Evolutionary conservation across 192 early-diverging fungal genomes (phyloP).

Genomic region (Irineochytrium annulatum): DNA sequence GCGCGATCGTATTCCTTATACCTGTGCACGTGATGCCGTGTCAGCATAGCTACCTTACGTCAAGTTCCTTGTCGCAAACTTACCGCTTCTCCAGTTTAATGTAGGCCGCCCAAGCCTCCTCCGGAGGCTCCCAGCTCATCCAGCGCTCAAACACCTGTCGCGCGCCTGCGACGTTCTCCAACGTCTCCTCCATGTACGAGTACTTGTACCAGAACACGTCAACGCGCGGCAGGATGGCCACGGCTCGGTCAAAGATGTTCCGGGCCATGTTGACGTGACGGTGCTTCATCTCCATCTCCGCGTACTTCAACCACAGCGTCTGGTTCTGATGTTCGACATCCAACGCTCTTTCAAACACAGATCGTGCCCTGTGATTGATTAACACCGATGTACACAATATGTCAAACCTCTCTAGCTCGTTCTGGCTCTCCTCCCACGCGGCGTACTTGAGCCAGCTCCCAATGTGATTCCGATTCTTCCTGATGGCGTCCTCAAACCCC

Average conservation of each 20-base stretch:
- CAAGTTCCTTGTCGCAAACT: not conserved
- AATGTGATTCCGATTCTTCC: conserved; percentile 79
- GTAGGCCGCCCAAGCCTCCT: conserved; percentile 90
- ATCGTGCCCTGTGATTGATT: conserved; percentile 26
- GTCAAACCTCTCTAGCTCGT: conserved; percentile 70
- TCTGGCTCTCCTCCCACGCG: conserved; percentile 88
- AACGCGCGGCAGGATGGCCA: conserved; percentile 74
- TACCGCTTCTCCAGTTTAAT: conserved; percentile 88
- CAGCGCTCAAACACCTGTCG: conserved; percentile 96
- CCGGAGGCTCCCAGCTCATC: conserved; percentile 98
- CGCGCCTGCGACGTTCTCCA: conserved; percentile 84
- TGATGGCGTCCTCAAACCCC: conserved; percentile 89
- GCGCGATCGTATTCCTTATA: conserved; percentile 81
- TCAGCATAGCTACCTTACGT: not conserved
- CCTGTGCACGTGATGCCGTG: conserved; percentile 10
- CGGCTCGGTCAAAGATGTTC: conserved; percentile 91
- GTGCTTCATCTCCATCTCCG: conserved; percentile 98
- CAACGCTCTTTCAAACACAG: conserved; percentile 82
- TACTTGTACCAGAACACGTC: conserved; percentile 85
- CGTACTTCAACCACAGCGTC: conserved; percentile 85
- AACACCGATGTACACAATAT: not conserved
- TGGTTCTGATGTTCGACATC: conserved; percentile 85
- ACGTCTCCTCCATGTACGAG: conserved; percentile 95
- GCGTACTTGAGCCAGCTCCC: conserved; percentile 96
- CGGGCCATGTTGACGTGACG: conserved; percentile 86